phyloP scores from a whole-genome alignment of 2,329 filamentous ascomycete genomes.

The Colletotrichum noveboracense region DNA sequence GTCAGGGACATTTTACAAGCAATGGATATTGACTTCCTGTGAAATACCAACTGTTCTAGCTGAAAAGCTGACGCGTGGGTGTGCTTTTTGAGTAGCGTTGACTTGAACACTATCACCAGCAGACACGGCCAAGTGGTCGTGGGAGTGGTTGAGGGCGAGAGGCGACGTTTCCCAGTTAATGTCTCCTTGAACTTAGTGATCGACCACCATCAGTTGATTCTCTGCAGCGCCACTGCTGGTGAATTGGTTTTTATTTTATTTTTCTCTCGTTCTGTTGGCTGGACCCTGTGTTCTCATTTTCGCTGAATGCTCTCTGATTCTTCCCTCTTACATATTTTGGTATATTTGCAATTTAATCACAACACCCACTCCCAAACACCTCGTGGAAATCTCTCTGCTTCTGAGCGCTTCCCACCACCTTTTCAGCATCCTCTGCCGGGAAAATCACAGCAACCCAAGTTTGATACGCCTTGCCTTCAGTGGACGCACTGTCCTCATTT shows the following conservation, averaged over 20 bases:
- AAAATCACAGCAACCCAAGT: background rate
- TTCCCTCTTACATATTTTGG: background rate
- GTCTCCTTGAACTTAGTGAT: too few relatives aligned
- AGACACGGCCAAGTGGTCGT: too few relatives aligned
- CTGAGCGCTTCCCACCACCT: background rate
- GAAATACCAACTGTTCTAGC: background rate
- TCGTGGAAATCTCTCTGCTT: background rate
- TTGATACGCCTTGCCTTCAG: background rate
- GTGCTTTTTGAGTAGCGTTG: background rate
- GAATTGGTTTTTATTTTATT: too few relatives aligned
- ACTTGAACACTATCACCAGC: too few relatives aligned
- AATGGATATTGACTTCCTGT: rapidly evolving
- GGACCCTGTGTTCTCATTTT: background rate
- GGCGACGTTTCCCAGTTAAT: too few relatives aligned
- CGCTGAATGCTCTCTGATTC: background rate
- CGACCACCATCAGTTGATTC: too few relatives aligned
- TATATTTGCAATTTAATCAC: background rate
- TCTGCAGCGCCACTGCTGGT: too few relatives aligned
- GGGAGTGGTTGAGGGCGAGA: too few relatives aligned
- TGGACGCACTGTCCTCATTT: background rate
- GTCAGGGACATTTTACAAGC: rapidly evolving
- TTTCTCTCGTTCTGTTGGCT: too few relatives aligned
- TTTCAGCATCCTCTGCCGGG: background rate
- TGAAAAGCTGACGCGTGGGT: background rate
- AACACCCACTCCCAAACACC: background rate